Evolutionary conservation across 305 asterid genomes (phyloP), one percentile per base, ranked within the genome.

Genomic region (Ajuga reptans): DNA sequence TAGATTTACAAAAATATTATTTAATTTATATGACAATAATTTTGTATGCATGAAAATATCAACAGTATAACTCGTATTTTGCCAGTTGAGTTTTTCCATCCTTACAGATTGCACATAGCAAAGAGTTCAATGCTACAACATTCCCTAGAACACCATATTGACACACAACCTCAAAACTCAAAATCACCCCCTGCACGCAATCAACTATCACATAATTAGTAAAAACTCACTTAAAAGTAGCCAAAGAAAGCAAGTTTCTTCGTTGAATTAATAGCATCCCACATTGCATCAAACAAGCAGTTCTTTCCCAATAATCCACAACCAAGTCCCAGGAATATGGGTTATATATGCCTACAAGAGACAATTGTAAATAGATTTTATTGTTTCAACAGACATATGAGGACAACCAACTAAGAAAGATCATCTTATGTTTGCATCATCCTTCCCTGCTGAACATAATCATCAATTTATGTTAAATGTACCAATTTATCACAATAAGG

Each of bases 261-360:
- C 87, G 84, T 84, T 24, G 95, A 86, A 67, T 86, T 86, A 43
- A 86, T 75, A 10, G 92, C 90, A 71, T 88, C 90, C 95, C 95
- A 88, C 95, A 88, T 86, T 52, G 92, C 88, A 73, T 88, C 90
- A 79, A 84, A 88, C 82, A 85, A 52, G 52, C 50, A 37, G 78
- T 86, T 84, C 71, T 75, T 86, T 1, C 92, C 95, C 64, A 88
- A 76, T 78, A 88, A 72, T 88, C 92, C 6, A 88, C 92, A 71
- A 88, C 71, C 73, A 88, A 75, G 69, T 84, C 78, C 95, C 95
- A 88, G 12, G 89, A 76, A 17, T 79, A 69, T 2, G 70, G 73
- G 54, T 83, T 78, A 29, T 84, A n/a, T n/a, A n/a, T n/a, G n/a
- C n/a, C n/a, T n/a, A n/a, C n/a, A n/a, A n/a, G n/a, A n/a, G n/a